phyloP scores from a whole-genome alignment of 495 filamentous ascomycete species.

The Parachaetomium inaequale region DNA sequence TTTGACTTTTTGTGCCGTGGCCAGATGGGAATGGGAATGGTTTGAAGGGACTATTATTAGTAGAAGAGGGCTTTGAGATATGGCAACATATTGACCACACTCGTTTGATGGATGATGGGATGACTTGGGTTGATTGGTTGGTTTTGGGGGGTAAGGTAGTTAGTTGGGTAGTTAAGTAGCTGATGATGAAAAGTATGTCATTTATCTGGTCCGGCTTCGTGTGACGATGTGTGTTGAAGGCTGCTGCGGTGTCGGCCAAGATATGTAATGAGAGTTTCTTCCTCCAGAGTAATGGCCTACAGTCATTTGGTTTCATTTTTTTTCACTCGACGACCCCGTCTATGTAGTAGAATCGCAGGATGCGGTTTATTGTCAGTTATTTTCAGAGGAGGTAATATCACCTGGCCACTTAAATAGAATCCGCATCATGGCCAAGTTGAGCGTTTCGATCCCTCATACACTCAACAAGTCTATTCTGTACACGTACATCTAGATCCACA shows the following conservation, averaged over 20 bases:
- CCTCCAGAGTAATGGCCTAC: no score
- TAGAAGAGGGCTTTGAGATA: neutral
- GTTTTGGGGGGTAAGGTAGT: neutral
- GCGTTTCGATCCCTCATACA: neutral
- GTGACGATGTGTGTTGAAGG: neutral
- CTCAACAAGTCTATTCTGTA: conserved; percentile 16
- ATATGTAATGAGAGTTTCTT: no score
- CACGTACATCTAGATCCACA: conserved; percentile 7
- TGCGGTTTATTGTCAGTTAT: no score
- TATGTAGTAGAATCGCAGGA: no score
- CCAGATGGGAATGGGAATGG: neutral
- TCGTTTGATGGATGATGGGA: conserved; percentile 2
- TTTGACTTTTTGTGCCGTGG: conserved; percentile 10
- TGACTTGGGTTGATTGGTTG: neutral
- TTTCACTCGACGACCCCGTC: no score
- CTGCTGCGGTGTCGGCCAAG: neutral
- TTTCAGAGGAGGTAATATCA: no score
- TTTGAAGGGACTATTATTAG: neutral
- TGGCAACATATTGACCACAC: conserved; percentile 8
- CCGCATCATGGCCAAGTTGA: no score
- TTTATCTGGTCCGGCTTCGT: neutral
- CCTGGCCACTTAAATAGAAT: no score
- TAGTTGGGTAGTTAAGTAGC: neutral
- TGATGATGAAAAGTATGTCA: conserved; percentile 8
- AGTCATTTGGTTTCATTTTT: no score